Conservation (phyloP, 257 asterid genomes). For the Nicotiana knightiana region DNA sequence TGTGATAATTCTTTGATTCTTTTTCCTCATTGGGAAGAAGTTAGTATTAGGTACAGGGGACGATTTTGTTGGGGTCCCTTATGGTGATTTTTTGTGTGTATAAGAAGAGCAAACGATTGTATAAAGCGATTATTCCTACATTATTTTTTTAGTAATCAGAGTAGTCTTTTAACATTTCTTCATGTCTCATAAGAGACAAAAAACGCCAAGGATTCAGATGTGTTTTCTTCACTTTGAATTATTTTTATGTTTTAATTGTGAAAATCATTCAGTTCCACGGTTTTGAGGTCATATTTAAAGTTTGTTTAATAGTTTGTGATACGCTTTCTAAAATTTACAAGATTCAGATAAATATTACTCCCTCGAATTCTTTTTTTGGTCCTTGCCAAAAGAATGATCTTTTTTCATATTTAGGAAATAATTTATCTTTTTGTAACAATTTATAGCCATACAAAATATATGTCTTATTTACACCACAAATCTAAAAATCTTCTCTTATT, state of each 20-base stretch:
- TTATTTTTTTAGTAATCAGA: background rate
- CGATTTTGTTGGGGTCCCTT: background rate
- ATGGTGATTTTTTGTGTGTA: background rate
- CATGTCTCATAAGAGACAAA: too few species aligned
- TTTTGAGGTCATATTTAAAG: background rate
- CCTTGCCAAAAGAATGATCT: too few species aligned
- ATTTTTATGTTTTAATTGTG: background rate
- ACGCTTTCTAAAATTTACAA: background rate
- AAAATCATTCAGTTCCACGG: background rate
- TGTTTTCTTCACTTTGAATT: too few species aligned
- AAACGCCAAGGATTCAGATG: too few species aligned
- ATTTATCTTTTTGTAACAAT: too few species aligned
- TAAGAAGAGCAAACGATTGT: background rate
- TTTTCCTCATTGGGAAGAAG: background rate
- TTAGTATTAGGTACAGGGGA: background rate
- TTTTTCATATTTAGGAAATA: too few species aligned
- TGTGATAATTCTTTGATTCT: background rate
- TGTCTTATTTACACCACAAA: too few species aligned
- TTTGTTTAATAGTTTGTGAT: background rate
- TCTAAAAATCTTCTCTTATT: too few species aligned
- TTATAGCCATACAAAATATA: too few species aligned
- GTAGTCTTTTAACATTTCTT: background rate
- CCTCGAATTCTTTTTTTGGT: too few species aligned
- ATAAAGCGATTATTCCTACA: background rate
- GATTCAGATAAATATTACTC: background rate